Percentiles rank a stretch among this genome's conserved stretches.
Conservation (phyloP, 352 stramenopile genomes). For the Thraustotheca clavata region DNA sequence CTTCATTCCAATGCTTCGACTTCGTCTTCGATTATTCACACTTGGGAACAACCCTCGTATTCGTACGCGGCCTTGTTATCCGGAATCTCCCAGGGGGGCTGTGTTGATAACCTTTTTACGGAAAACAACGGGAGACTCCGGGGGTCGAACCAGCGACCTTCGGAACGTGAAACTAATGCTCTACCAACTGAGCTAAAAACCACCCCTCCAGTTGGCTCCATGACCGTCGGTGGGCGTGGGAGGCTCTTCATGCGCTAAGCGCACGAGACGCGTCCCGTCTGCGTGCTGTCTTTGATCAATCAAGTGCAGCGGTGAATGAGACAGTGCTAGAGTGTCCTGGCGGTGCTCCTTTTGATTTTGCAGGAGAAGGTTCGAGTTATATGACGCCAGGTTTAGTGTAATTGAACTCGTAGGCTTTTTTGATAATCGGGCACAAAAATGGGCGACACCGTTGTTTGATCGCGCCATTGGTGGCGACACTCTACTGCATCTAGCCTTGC, state of each 20-base stretch:
- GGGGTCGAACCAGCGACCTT: no score
- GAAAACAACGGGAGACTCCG: no score
- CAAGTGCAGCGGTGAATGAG: background rate
- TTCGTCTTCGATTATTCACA: no score
- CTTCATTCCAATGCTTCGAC: no score
- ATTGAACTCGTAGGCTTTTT: constrained; percentile 39
- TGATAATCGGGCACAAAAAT: constrained; percentile 19
- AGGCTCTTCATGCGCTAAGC: constrained; percentile 5
- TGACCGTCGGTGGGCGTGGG: background rate
- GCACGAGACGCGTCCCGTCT: background rate
- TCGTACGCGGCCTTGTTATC: no score
- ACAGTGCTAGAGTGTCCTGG: background rate
- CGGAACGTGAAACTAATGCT: no score
- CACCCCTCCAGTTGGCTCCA: background rate
- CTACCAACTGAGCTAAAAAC: no score
- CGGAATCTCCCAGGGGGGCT: no score
- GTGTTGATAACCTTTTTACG: no score
- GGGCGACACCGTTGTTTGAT: constrained; percentile 28
- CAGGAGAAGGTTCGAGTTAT: constrained; percentile 3
- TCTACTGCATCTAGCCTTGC: constrained; percentile 40
- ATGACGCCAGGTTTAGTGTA: background rate
- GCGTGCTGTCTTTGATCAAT: background rate
- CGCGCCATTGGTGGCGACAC: constrained; percentile 39
- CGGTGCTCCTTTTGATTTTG: constrained; percentile 17
- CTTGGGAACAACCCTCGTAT: background rate